Conservation (phyloP, 1,284 basidiomycete species). For the Sporisorium graminicola region DNA sequence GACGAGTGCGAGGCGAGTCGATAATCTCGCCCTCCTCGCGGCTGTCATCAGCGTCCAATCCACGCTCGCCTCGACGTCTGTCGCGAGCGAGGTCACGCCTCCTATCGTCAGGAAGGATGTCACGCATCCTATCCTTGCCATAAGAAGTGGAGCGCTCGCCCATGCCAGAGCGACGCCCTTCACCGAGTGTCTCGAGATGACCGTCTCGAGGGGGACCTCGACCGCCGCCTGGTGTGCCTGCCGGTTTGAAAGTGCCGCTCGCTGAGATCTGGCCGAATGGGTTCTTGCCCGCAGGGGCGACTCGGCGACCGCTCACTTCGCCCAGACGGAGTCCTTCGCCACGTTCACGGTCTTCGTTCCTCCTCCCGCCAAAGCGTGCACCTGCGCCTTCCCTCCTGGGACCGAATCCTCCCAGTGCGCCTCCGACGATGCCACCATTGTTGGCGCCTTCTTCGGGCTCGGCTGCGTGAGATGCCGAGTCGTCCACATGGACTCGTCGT, state of each 20-base stretch:
- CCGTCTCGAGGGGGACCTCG: constrained; percentile 34
- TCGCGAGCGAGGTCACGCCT: constrained; percentile 37
- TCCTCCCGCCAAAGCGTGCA: constrained; percentile 42
- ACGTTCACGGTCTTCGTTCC: constrained; percentile 54
- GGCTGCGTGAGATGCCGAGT: constrained; percentile 12
- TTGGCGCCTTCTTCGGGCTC: constrained; percentile 28
- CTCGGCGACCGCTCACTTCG: constrained; percentile 33
- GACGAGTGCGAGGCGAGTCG: constrained; percentile 52
- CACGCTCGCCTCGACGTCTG: constrained; percentile 42
- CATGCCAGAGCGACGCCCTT: constrained; percentile 43
- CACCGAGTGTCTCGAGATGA: constrained; percentile 24
- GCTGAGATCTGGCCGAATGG: constrained; percentile 64
- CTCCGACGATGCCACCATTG: constrained; percentile 46
- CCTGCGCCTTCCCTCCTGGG: constrained; percentile 50
- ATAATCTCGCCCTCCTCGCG: constrained; percentile 50
- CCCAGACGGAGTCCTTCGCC: constrained; percentile 44
- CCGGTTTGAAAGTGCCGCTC: constrained; percentile 61
- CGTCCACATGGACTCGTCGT: constrained; percentile 68
- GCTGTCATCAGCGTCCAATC: constrained; percentile 41
- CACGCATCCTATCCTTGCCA: constrained; percentile 47
- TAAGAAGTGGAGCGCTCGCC: constrained; percentile 49
- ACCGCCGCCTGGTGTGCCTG: constrained; percentile 45
- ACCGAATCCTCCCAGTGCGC: constrained; percentile 47
- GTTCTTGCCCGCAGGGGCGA: constrained; percentile 59
- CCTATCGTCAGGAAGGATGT: constrained; percentile 41